Base-by-base conservation (phyloP, 805 yeast genomes). In the Isabelozyma pseudorhagii region DNA sequence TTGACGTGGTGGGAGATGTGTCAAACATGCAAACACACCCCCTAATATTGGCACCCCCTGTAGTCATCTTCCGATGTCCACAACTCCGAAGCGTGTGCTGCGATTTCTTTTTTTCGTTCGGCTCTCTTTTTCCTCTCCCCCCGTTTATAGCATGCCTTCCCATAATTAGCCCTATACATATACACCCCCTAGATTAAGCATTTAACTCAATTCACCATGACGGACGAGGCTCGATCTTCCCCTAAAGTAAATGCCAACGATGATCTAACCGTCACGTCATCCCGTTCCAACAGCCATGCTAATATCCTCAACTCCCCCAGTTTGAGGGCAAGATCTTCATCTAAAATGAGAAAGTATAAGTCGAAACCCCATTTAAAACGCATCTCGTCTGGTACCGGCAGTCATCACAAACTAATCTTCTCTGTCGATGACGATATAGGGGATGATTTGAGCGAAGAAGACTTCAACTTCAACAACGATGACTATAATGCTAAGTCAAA, bases 371-470 rank as follows among this genome's bases (percentile, higher is more conserved):
- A 60, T 38, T 54, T 70, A 31, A 68, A 68, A 48, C 57, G 74
- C 21, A 45, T 57, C 38, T 46, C 56, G 11, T 56, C 67, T 15
- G 15, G 44, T 27, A 21, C 28, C 38, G 47, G 53, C 42, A 25
- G 47, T 25, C 52, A 53, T 28, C 50, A 51, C 50, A 74, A 74
- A 53, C 58, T 70, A 43, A 72, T 87, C 0, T 89, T 84, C 62
- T 83, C 91, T 36, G 96, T 89, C 0, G 96, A 89, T 62, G 96
- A 89, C 64, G 90, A 86, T 58, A 81, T 87, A 41, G 80, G 81
- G 54, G 96, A 89, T 41, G 62, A 60, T 15, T 55, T 58, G 54
- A 76, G 84, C 14, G 86, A 82, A 51, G 81, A 79, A 14, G 87
- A 81, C 54, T 65, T 78, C 47, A 80, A 81, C 54, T 65, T 78